phyloP scores from a whole-genome alignment of 768 basidiomycete species.

The Pleurotus ostreatus region DNA sequence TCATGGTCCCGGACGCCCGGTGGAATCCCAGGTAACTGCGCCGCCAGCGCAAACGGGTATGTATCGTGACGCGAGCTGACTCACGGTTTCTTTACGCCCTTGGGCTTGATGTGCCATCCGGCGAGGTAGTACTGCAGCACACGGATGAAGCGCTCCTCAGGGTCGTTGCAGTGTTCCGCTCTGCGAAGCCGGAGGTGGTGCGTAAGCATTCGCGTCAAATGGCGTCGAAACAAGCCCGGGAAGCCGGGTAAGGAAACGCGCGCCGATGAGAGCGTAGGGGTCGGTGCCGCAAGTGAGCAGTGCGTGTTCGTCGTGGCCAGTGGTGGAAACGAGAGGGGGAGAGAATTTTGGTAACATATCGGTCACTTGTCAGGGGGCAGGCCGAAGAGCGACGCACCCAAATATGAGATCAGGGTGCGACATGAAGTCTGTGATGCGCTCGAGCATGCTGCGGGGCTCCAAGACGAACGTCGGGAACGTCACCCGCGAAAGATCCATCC shows the following conservation, averaged over 20 bases:
- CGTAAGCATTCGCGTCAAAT: constrained; percentile 7
- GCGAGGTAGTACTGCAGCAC: constrained; percentile 94
- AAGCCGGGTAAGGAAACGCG: neutral
- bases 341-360: neutral
- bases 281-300: too few relatives aligned
- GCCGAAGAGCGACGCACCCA: constrained; percentile 52
- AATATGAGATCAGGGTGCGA: constrained; percentile 97
- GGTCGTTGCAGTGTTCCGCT: constrained; percentile 72
- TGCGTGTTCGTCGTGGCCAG: neutral
- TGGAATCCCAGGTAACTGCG: neutral
- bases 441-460: constrained; percentile 95
- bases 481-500: constrained; percentile 95
- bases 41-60: constrained; percentile 6
- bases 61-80: constrained; percentile 22
- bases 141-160: constrained; percentile 87
- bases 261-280: too few relatives aligned
- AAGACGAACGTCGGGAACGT: constrained; percentile 94
- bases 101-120: constrained; percentile 99
- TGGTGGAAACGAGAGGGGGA: neutral
- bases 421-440: constrained; percentile 99
- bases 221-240: neutral
- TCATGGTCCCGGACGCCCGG: neutral
- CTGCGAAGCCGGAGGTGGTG: constrained; percentile 34
- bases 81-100: constrained; percentile 98
- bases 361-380: constrained; percentile 3